Evolutionary conservation across 768 basidiomycete species (phyloP), one percentile per base, ranked within the genome.

Genomic region (Gymnopilus dilepis): DNA sequence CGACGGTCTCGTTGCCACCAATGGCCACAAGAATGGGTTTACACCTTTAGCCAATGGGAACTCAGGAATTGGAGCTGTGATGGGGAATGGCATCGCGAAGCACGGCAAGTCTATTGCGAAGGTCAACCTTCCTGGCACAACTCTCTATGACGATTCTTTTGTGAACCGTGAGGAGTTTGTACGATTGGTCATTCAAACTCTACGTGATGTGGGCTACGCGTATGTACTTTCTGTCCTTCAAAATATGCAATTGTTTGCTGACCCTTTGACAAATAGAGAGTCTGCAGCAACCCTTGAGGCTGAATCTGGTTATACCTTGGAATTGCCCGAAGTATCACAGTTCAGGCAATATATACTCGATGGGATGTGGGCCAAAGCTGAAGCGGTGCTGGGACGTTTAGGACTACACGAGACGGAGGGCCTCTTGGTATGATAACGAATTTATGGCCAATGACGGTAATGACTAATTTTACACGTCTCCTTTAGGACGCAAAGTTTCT

Each of bases 121-220:
- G 69, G 89, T 94, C 48, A 80, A 82, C 43, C 78, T 90, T 33
- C 88, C 89, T 19, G 92, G 93, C 24, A 86, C 88, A 48, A 83
- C 83, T 37, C 80, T 95, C 57, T 94, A 92, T 67, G 87, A 91
- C 43, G 91, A 91, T 74, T 88, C 90, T 64, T 80, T 80, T 64
- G 80, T 97, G 50, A 87, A 95, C 77, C 83, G 94, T 65, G 92
- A 97, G 77, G 95, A 97, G 74, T 95, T 94, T 72, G 88, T 97
- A 52, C 82, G 95, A 67, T 77, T 98, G 47, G 88, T 95, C 56
- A 84, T 97, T 62, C 95, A 98, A 73, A 93, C 90, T 67, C 75
- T 98, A 65, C 82, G 91, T 69, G 95, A 97, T 74, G 90, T 95
- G 52, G 95, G 95, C 43, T 89, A 89, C 64, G 78, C 79, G 87